These are phyloP conservation scores for Pontederia crassipes DNA, from an alignment of 176 grass and related monocot species.

Conservation along the genomic window DNA sequence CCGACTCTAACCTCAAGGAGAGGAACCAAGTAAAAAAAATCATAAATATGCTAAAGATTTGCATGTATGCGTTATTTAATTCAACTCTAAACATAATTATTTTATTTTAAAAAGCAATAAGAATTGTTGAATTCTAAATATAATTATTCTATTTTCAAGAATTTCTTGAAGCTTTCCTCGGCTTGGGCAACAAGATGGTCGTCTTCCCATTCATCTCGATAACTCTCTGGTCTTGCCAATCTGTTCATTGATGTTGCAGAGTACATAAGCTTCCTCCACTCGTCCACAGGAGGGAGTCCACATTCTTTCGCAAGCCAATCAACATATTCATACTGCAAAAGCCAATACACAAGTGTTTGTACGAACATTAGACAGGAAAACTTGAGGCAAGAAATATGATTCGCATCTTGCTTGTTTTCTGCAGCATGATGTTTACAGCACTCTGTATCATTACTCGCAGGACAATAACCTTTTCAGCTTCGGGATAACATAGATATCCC, in stretches of 20 bases:
- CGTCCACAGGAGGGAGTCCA: constrained; percentile 30
- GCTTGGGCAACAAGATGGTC: constrained; percentile 43
- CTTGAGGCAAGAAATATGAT: neutral
- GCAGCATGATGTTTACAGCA: too few species aligned
- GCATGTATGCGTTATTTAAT: too few species aligned
- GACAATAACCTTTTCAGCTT: too few species aligned
- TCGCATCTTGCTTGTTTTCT: neutral
- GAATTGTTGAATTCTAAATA: too few species aligned
- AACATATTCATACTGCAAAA: constrained; percentile 64
- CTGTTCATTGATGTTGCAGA: constrained; percentile 19
- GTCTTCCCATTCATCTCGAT: constrained; percentile 71
- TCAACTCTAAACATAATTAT: too few species aligned
- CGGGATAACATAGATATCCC: too few species aligned
- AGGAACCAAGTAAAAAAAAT: too few species aligned
- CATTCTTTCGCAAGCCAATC: constrained; percentile 74
- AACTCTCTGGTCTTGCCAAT: constrained; percentile 36
- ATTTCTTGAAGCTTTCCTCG: constrained; percentile 45
- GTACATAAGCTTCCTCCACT: constrained; percentile 77
- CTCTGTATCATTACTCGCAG: too few species aligned
- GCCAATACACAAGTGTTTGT: neutral
- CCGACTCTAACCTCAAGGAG: too few species aligned
- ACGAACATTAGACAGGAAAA: neutral
- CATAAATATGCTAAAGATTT: too few species aligned
- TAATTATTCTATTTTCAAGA: too few species aligned
- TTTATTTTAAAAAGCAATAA: too few species aligned